Evolutionary conservation across 148 eudicot species (phyloP), one percentile per base, ranked within the genome.

Genomic region (Talinum fruticosum): DNA sequence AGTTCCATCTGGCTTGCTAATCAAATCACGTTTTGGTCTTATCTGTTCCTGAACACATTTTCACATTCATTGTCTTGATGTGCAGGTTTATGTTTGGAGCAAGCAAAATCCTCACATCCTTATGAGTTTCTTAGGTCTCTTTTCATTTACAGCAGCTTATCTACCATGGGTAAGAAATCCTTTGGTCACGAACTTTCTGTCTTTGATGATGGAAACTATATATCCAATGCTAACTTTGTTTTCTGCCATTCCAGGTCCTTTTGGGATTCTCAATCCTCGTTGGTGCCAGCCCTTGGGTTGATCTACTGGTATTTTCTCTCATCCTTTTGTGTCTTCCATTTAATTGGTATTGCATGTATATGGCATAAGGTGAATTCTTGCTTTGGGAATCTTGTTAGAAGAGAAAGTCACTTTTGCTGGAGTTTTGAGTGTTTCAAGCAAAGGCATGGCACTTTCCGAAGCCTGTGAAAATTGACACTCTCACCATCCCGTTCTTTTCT

Each of bases 221-320:
- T 37, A 54, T 51, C 18, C 12, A 2, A 44, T 67, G 28, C 54
- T 70, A 75, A 79, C 6, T 49, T 79, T 15, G 32, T 54, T 44
- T 41, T 33, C 44, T 79, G 45, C 65, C 6, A 36, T 49, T 85
- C 69, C 90, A 95, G 99, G 97, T 95, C 54, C 96, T 95, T 78
- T 75, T 95, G 85, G 97, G 97, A 69, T 92, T 95, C 81, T 92
- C 97, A 74, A 88, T 92, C 75, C 96, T 92, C 78, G 96, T 95
- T 87, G 99, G 99, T 73, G 93, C 97, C 81, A 95, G 97, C 84
- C 89, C 97, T 23, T 95, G 99, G 99, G 97, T 91, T 75, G 99
- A 95, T 86, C 88, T 95, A 67, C 82, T 95, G 94, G 99, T 93
- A 87, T 62, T 37, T 77, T 36, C 57, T 69, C 65, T 32, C 16